Base-by-base conservation (phyloP, 371 early-diverging fungal species). In the Mucor plumbeus region DNA sequence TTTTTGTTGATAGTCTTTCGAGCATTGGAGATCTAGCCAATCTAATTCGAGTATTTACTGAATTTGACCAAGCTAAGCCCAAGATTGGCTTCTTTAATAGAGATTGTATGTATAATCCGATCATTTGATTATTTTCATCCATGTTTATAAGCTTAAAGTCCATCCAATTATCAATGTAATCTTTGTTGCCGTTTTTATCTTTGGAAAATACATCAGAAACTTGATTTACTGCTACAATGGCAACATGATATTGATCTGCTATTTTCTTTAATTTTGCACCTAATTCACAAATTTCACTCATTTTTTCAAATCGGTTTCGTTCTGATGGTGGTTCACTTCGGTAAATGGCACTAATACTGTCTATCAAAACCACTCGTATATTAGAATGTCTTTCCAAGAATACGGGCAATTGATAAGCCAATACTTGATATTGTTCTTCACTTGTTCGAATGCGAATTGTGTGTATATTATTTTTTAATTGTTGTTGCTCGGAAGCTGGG, bases 271-370 rank as follows among this genome's bases (percentile, higher is more conserved):
- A 70, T 11, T 79, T 75, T 0, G 74, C 75, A 0, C 91, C 91
- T 35, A 92, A 63, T 58, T 85, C 85, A 41, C 89, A 82, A 7
- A 93, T 76, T 21, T 85, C 79, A 2, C 77, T 66, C 54, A 87
- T 80, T 11, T 87, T 80, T 26, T 86, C 76, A 31, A 80, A 80
- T n/a, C 58, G 63, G 4, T 65, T 59, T 15, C 61, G 26, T 10
- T 71, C 40, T 44, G 50, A 48, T 0, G 73, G 14, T 4, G 71
- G 73, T 36, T 85, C 88, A 40, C 87, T 84, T 19, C 93, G 85
- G 70, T 93, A 89, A 39, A 88, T 86, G 7, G 93, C 90, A 15
- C 93, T 86, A n/a, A 96, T 89, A 0, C 95, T 93, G 74, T 96
- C 97, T 38, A 96, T 81, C 9, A 96, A 85, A 17, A 96, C 78